Evolutionary conservation across 352 stramenopile genomes (phyloP), one percentile per base, ranked within the genome.

Genomic region (Phytopythium cucurbitacearum): DNA sequence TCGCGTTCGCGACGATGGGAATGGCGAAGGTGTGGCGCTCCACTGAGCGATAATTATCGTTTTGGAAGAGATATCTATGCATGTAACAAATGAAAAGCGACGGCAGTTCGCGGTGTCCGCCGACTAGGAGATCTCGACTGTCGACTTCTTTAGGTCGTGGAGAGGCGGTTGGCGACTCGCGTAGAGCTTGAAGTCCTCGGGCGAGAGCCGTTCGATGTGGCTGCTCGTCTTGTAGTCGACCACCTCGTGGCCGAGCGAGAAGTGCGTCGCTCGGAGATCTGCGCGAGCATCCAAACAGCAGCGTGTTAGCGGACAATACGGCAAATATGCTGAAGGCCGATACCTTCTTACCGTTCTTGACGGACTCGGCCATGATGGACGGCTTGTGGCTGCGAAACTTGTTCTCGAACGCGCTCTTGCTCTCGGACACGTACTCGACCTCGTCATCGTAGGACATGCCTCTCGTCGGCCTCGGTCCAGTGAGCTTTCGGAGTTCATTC

Each of bases 221-320:
- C 73, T 89, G n/a, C 76, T 86, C 35, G 80, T 90, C 32, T 56
- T 64, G 67, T 93, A 91, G 37, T 87, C 70, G 1, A 82, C 47
- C 44, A 71, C 80, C 53, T 87, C 67, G 59, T 91, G 55, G 4
- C 84, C 84, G 2, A 94, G 49, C 12, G 61, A 62, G 51, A 82
- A 94, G 56, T 94, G 84, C n/a, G 79, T 90, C 42, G 83, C 66
- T 0, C 84, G 75, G 7, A 94, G 62, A 64, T 94, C 83, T 91
- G 52, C 13, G 45, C 57, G 6, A n/a, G 45, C 28, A 48, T 40
- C 8, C 40, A 40, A 46, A 10, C 32, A 35, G 49, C 12, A 64
- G 37, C 11, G 44, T 41, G 32, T 40, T 36, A 36, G 5, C 4
- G 58, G 57, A 7, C n/a, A 48, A 55, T 37, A 56, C 15, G 21